Percentiles rank a stretch among this genome's conserved stretches.
Conservation (phyloP, 495 filamentous ascomycete genomes). For the Penicilliopsis zonata region DNA sequence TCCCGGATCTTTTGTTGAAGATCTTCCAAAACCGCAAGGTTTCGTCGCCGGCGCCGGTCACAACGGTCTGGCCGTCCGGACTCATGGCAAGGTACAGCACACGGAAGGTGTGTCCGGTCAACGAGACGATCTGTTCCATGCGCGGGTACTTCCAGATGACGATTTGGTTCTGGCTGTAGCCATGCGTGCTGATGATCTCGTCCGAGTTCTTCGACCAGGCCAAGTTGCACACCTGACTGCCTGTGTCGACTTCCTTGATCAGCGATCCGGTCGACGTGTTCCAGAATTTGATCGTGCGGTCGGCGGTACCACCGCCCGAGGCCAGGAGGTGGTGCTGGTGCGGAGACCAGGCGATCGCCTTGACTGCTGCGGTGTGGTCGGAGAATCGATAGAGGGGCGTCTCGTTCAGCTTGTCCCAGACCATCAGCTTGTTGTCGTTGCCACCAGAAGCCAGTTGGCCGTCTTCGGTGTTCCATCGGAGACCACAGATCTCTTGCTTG, state of each 20-base stretch:
- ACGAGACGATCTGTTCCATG: conserved; percentile 89
- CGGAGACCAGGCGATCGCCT: conserved; percentile 97
- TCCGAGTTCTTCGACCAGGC: conserved; percentile 93
- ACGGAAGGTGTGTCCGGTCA: conserved; percentile 93
- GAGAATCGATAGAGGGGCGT: conserved; percentile 84
- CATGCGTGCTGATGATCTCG: conserved; percentile 93
- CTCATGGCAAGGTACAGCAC: conserved; percentile 96
- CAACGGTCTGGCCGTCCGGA: conserved; percentile 83
- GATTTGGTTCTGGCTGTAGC: conserved; percentile 96
- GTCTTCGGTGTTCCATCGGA: conserved; percentile 93
- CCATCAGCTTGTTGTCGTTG: conserved; percentile 96
- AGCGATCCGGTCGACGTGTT: conserved; percentile 71
- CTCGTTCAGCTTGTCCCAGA: conserved; percentile 88
- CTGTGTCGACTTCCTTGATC: conserved; percentile 83
- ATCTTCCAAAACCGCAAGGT: conserved; percentile 95
- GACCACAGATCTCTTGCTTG: conserved; percentile 97
- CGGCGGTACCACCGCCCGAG: conserved; percentile 92
- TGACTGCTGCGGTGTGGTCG: conserved; percentile 89
- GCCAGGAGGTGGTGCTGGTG: conserved; percentile 88
- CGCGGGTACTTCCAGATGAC: conserved; percentile 98
- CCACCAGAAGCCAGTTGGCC: conserved; percentile 92
- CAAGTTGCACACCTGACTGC: conserved; percentile 93
- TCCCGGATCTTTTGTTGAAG: conserved; percentile 56
- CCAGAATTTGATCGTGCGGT: conserved; percentile 95
- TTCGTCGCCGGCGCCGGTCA: conserved; percentile 94